phyloP scores from a whole-genome alignment of 352 stramenopile species.

The Pythium sp. region DNA sequence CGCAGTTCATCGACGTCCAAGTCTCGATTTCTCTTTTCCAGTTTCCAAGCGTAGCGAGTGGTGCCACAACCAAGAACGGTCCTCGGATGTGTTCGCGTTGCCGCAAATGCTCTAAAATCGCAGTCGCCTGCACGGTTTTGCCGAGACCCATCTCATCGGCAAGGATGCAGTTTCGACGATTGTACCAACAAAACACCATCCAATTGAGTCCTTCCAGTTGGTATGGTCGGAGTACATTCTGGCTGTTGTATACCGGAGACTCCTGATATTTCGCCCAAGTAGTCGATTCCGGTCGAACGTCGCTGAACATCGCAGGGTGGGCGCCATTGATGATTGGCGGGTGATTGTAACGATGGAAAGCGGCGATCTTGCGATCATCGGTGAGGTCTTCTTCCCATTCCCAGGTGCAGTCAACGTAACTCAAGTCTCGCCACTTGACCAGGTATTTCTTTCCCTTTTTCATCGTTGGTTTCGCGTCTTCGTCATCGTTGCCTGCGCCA shows the following conservation, averaged over 20 bases:
- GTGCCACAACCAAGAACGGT: slow-evolving; percentile 98
- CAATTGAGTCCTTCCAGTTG: slow-evolving; percentile 98
- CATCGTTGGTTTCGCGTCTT: slow-evolving; percentile 41
- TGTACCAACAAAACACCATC: slow-evolving; percentile 98
- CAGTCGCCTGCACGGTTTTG: slow-evolving; percentile 90
- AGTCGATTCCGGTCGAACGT: slow-evolving; percentile 70
- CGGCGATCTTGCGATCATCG: slow-evolving; percentile 87
- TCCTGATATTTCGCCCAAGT: slow-evolving; percentile 88
- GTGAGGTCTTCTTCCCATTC: slow-evolving; percentile 89
- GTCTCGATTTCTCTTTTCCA: slow-evolving; percentile 99
- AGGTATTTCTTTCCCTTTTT: slow-evolving; percentile 90
- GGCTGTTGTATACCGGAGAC: slow-evolving; percentile 91
- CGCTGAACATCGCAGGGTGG: slow-evolving; percentile 77
- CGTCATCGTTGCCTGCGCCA: slow-evolving; percentile 32
- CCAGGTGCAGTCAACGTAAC: slow-evolving; percentile 88
- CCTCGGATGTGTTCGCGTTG: slow-evolving; percentile 90
- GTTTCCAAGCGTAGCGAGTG: slow-evolving; percentile 97
- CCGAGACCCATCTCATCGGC: slow-evolving; percentile 89
- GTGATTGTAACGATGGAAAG: slow-evolving; percentile 85
- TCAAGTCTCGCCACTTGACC: slow-evolving; percentile 90
- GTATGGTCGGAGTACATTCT: slow-evolving; percentile 95
- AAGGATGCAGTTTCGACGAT: slow-evolving; percentile 92
- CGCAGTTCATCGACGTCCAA: slow-evolving; percentile 99
- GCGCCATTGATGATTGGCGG: slow-evolving; percentile 82
- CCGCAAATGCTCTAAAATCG: slow-evolving; percentile 94